These are phyloP conservation scores for Knufia petricola DNA, from an alignment of 2,329 filamentous ascomycete species.

Conservation along the genomic window DNA sequence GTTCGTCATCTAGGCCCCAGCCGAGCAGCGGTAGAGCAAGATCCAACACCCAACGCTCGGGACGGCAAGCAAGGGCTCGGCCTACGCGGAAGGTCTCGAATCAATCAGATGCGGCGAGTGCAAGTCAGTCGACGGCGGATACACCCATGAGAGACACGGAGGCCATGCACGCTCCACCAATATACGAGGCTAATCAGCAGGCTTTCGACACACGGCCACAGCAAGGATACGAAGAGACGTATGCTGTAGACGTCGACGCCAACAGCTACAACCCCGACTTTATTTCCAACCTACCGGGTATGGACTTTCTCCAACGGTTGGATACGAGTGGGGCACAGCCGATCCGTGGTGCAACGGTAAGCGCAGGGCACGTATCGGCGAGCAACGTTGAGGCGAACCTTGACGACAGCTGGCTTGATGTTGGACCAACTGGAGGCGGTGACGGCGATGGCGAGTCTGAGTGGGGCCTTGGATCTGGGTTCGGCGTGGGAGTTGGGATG, in stretches of 20 bases:
- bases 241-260: background rate
- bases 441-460: constrained; percentile 25
- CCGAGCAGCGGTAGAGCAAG: background rate
- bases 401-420: constrained; percentile 4
- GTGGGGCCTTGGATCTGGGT: constrained; percentile 30
- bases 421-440: constrained; percentile 24
- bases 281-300: constrained; percentile 21
- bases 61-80: background rate
- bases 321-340: background rate
- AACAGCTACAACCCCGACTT: constrained; percentile 23
- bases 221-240: background rate
- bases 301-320: constrained; percentile 19
- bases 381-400: background rate
- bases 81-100: background rate
- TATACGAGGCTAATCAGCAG: background rate
- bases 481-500: constrained; percentile 27
- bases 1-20: constrained; percentile 17
- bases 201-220: background rate
- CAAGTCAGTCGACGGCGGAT: background rate
- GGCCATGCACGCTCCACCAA: background rate
- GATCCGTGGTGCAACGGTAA: background rate
- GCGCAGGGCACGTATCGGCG: constrained; percentile 3
- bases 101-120: background rate
- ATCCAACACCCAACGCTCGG: background rate
- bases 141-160: background rate